Evolutionary conservation across 495 filamentous ascomycete species (phyloP).

Genomic region (Penicillium soppii): DNA sequence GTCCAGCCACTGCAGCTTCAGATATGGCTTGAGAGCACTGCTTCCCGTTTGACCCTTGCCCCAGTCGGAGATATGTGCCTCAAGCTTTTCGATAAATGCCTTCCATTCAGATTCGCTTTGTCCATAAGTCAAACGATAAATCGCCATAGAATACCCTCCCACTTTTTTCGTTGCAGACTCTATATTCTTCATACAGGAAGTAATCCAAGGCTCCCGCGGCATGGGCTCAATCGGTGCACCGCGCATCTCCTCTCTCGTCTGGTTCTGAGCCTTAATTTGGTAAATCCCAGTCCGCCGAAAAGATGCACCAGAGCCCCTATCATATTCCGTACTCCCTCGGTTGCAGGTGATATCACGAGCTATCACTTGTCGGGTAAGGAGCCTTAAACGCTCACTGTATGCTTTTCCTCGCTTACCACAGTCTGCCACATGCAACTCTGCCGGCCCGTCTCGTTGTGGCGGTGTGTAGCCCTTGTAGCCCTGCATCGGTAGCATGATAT

Average conservation of each 20-base stretch:
- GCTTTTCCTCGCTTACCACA: neutral
- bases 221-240: slow-evolving; percentile 17
- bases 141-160: slow-evolving; percentile 19
- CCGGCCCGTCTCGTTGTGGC: neutral
- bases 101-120: slow-evolving; percentile 29
- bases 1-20: slow-evolving; percentile 35
- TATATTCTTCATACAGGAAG: neutral
- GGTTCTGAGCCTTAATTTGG: slow-evolving; percentile 20
- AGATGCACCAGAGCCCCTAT: neutral
- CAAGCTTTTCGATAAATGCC: slow-evolving; percentile 21
- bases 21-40: slow-evolving; percentile 18
- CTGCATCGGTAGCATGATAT: slow-evolving; percentile 25
- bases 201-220: slow-evolving; percentile 19
- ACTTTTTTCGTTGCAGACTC: neutral
- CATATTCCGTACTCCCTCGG: too few relatives aligned
- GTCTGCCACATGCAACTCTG: slow-evolving; percentile 1
- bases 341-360: neutral
- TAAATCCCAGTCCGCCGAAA: slow-evolving; percentile 1
- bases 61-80: slow-evolving; percentile 26
- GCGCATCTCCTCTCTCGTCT: slow-evolving; percentile 14
- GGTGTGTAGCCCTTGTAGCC: slow-evolving; percentile 19
- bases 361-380: slow-evolving; percentile 1
- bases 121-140: slow-evolving; percentile 32
- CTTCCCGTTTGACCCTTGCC: slow-evolving; percentile 29
- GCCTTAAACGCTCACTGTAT: slow-evolving; percentile 13